A percentile compares a stretch with the other conserved stretches of the same genome.
These are phyloP conservation scores for Collybiopsis luxurians DNA, from an alignment of 768 basidiomycete species.

Conservation along the genomic window DNA sequence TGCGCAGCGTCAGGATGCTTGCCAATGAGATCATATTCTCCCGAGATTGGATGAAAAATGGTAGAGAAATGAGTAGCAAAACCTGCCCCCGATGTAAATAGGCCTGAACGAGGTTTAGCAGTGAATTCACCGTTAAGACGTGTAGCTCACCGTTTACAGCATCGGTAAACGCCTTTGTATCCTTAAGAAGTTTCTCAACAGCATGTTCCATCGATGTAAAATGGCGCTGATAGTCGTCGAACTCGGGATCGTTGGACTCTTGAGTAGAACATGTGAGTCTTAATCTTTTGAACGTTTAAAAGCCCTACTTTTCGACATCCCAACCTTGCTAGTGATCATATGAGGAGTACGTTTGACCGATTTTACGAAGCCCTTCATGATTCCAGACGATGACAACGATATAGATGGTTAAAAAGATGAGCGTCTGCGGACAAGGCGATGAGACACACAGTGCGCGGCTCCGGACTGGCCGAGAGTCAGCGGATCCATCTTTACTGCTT, in stretches of 20 bases:
- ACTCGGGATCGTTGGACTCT: constrained; percentile 86
- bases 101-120: constrained; percentile 34
- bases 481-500: background rate
- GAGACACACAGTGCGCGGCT: no score
- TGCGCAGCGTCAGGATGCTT: constrained; percentile 77
- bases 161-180: constrained; percentile 84
- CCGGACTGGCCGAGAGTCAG: no score
- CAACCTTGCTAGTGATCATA: constrained; percentile 81
- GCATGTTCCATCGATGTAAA: constrained; percentile 77
- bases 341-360: constrained; percentile 86
- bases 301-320: constrained; percentile 86
- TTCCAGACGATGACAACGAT: background rate
- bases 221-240: constrained; percentile 81
- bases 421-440: no score
- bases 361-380: constrained; percentile 85
- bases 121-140: constrained; percentile 2
- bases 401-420: no score
- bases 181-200: constrained; percentile 89
- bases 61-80: constrained; percentile 62
- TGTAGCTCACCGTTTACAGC: constrained; percentile 63
- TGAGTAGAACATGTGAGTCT: constrained; percentile 7
- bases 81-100: constrained; percentile 64
- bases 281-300: constrained; percentile 7
- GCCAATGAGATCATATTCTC: constrained; percentile 76
- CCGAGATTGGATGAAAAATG: constrained; percentile 62